Evolutionary conservation across 495 filamentous ascomycete species (phyloP).

Genomic region (Neurospora sp.): DNA sequence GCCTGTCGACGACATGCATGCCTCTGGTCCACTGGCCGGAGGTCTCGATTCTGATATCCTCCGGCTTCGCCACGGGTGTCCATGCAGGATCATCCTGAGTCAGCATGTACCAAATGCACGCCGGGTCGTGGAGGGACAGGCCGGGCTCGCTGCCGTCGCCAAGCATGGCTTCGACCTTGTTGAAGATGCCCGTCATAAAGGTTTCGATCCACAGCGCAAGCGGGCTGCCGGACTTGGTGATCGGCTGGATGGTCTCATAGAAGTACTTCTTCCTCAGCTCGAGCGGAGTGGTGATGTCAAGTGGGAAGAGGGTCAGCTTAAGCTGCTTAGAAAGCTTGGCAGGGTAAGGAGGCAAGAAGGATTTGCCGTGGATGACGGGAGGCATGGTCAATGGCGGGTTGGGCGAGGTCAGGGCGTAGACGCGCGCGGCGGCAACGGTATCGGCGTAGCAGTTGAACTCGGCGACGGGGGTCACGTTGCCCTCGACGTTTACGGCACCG

Average conservation of each 20-base stretch:
- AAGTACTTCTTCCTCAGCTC: conserved; percentile 53
- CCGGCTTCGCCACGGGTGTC: conserved; percentile 35
- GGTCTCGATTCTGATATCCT: conserved; percentile 82
- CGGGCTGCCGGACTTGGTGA: conserved; percentile 52
- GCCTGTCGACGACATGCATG: conserved; percentile 74
- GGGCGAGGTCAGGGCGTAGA: conserved; percentile 83
- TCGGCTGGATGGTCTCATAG: conserved; percentile 38
- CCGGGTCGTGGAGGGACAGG: conserved; percentile 77
- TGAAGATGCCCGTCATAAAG: conserved; percentile 69
- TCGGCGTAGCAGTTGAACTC: conserved; percentile 86
- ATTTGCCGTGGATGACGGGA: conserved; percentile 33
- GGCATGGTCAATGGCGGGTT: conserved; percentile 61
- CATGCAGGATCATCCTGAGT: conserved; percentile 42
- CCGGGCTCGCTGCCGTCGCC: conserved; percentile 43
- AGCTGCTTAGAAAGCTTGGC: conserved; percentile 51
- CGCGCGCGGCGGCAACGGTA: conserved; percentile 70
- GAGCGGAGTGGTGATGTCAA: conserved; percentile 81
- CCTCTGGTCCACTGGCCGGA: conserved; percentile 89
- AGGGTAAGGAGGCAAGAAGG: conserved; percentile 55
- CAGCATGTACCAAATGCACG: conserved; percentile 80
- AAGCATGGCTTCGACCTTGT: conserved; percentile 56
- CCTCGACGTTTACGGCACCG: conserved; percentile 65
- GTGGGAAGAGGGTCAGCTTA: conserved; percentile 70
- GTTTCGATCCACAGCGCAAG: conserved; percentile 72
- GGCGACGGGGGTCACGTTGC: conserved; percentile 71